Conservation (phyloP, 1,139 yeast species). For the Lodderomyces theae region DNA sequence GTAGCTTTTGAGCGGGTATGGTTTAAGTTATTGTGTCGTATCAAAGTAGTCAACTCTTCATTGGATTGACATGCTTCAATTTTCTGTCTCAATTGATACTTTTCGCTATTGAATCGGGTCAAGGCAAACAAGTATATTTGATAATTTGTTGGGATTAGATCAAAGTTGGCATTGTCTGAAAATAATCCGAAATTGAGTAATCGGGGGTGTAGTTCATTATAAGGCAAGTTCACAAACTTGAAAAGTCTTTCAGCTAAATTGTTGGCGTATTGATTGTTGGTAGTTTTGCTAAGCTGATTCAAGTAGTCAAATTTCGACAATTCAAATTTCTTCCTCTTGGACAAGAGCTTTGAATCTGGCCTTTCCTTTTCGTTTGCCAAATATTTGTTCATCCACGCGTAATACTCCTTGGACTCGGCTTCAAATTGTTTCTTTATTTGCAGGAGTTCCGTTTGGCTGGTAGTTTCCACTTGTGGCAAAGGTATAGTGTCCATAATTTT, state of each 20-base stretch:
- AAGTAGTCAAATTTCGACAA: conserved; percentile 70
- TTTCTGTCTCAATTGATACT: conserved; percentile 41
- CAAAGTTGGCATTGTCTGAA: conserved; percentile 21
- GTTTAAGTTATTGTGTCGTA: conserved; percentile 30
- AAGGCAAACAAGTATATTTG: conserved; percentile 34
- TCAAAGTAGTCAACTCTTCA: conserved; percentile 39
- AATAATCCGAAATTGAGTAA: conserved; percentile 22
- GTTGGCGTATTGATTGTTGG: conserved; percentile 49
- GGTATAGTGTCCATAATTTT: conserved; percentile 14
- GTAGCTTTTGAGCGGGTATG: conserved; percentile 6
- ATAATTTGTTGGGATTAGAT: conserved; percentile 27
- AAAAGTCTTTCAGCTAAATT: conserved; percentile 40
- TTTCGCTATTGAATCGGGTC: conserved; percentile 43
- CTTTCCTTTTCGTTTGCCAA: conserved; percentile 63
- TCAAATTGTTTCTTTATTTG: conserved; percentile 57
- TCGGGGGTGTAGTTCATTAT: conserved; percentile 13
- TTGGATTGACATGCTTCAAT: conserved; percentile 42
- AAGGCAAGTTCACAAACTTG: conserved; percentile 30
- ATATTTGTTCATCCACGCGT: conserved; percentile 70
- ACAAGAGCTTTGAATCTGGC: conserved; percentile 59
- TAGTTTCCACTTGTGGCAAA: conserved; percentile 6
- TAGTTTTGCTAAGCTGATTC: conserved; percentile 57
- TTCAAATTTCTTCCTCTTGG: conserved; percentile 62
- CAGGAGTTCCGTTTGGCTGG: conserved; percentile 18
- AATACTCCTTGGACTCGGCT: conserved; percentile 69